These are phyloP conservation scores for Thalassiosira ordinaria DNA, from an alignment of 352 stramenopile species.

Conservation along the genomic window DNA sequence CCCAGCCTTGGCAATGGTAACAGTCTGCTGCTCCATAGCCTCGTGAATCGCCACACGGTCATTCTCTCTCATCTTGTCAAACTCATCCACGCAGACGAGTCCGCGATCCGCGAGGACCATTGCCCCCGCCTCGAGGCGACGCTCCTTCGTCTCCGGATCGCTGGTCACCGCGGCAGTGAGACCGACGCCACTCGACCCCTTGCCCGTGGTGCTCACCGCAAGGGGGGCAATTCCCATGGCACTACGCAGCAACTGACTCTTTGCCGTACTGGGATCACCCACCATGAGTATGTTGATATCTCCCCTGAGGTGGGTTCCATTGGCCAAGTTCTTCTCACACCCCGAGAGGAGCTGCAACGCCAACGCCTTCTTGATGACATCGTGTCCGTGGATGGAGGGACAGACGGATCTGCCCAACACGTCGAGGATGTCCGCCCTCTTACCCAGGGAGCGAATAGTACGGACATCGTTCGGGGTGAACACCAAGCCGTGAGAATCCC, in stretches of 20 bases:
- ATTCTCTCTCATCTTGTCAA: conserved; percentile 89
- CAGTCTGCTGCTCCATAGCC: conserved; percentile 99
- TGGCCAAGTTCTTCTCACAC: conserved; percentile 92
- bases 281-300: conserved; percentile 99
- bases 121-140: conserved; percentile 94
- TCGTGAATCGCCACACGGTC: conserved; percentile 99
- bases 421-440: conserved; percentile 89
- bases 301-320: conserved; percentile 98
- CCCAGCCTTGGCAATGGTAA: conserved; percentile 99
- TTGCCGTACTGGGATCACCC: conserved; percentile 98
- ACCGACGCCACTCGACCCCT: conserved; percentile 93
- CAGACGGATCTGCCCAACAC: conserved; percentile 93
- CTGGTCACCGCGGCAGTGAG: conserved; percentile 98
- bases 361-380: conserved; percentile 96
- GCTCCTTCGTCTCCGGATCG: conserved; percentile 91
- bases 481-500: conserved; percentile 92
- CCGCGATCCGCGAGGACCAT: conserved; percentile 99
- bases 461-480: conserved; percentile 92
- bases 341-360: conserved; percentile 86
- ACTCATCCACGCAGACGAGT: conserved; percentile 99
- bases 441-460: conserved; percentile 92
- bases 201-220: conserved; percentile 90
- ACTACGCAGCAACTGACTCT: conserved; percentile 97
- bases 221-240: conserved; percentile 94
- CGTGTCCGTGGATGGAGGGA: conserved; percentile 98